Percentiles rank a stretch among this genome's conserved stretches.
Evolutionary conservation across 352 stramenopile species (phyloP).

Genomic region (Phytopythium cucurbitacearum): DNA sequence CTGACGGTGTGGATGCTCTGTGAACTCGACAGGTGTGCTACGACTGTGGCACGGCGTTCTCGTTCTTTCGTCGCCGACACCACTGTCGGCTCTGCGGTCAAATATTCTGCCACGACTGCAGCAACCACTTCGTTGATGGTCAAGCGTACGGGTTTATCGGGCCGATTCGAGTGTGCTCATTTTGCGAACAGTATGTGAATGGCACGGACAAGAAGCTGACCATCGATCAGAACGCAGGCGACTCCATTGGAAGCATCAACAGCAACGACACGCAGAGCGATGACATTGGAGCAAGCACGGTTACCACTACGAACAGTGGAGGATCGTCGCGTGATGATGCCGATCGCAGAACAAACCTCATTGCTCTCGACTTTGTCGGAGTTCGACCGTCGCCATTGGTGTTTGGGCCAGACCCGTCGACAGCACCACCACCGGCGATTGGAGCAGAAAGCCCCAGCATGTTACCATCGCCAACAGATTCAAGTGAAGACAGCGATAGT

Average conservation of each 20-base stretch:
- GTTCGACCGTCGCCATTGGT: conserved; percentile 33
- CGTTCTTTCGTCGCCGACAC: conserved; percentile 79
- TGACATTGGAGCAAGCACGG: not conserved
- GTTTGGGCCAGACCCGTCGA: conserved; percentile 24
- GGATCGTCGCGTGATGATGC: conserved; percentile 2
- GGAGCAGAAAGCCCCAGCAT: not conserved
- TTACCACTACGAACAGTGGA: not conserved
- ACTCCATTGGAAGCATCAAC: conserved; percentile 18
- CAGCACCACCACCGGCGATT: conserved; percentile 5
- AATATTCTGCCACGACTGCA: conserved; percentile 87
- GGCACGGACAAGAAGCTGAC: conserved; percentile 31
- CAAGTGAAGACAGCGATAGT: conserved; percentile 10
- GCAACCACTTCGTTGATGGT: conserved; percentile 71
- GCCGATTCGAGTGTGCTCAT: conserved; percentile 71
- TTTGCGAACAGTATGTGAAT: conserved; percentile 56
- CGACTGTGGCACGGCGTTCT: conserved; percentile 74
- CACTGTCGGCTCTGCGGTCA: conserved; percentile 84
- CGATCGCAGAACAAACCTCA: conserved; percentile 16
- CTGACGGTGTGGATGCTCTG: not conserved
- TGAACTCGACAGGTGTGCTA: conserved; percentile 60
- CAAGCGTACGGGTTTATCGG: conserved; percentile 44
- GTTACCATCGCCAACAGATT: conserved; percentile 26
- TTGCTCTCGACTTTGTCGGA: conserved; percentile 9
- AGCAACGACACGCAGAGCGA: conserved; percentile 9
- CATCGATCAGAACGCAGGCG: conserved; percentile 10